Percentiles rank a stretch among this genome's conserved stretches.
phyloP scores from a whole-genome alignment of 2,329 filamentous ascomycete genomes.

The Mollisia scopiformis region DNA sequence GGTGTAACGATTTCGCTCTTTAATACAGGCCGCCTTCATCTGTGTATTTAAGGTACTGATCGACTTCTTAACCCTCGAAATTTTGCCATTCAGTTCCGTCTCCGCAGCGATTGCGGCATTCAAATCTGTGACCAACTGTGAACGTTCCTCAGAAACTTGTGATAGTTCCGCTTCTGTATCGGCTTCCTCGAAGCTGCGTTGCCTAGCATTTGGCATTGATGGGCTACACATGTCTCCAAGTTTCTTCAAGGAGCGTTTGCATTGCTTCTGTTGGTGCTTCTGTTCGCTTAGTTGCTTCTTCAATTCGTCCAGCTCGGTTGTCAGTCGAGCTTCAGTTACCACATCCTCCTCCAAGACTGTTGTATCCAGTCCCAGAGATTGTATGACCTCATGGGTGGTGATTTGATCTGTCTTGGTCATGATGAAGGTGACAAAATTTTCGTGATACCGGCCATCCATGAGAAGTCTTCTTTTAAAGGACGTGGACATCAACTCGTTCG shows the following conservation, averaged over 20 bases:
- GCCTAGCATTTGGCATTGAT: neutral
- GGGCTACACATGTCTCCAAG: too few relatives aligned
- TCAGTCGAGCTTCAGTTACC: neutral
- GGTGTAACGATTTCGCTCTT: neutral
- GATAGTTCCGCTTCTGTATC: neutral
- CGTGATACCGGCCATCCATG: constrained; percentile 16
- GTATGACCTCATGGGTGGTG: constrained; percentile 7
- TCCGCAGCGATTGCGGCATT: neutral
- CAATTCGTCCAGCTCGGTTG: constrained; percentile 1
- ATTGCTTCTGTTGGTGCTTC: neutral
- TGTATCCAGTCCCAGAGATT: constrained; percentile 7
- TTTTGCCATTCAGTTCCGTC: neutral
- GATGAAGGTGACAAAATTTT: constrained; percentile 44
- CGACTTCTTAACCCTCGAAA: constrained; percentile 3
- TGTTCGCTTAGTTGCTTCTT: neutral
- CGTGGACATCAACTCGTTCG: constrained; percentile 25
- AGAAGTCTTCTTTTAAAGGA: constrained; percentile 12
- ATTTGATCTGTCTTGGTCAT: constrained; percentile 46
- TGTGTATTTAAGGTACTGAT: neutral
- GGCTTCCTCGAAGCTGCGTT: neutral
- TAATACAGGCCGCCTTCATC: neutral
- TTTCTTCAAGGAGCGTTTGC: neutral
- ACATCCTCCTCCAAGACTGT: constrained; percentile 4
- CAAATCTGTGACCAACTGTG: neutral
- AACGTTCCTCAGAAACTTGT: neutral